Base-by-base conservation (phyloP, 140 eudicot genomes). In the Cichorium intybus region DNA sequence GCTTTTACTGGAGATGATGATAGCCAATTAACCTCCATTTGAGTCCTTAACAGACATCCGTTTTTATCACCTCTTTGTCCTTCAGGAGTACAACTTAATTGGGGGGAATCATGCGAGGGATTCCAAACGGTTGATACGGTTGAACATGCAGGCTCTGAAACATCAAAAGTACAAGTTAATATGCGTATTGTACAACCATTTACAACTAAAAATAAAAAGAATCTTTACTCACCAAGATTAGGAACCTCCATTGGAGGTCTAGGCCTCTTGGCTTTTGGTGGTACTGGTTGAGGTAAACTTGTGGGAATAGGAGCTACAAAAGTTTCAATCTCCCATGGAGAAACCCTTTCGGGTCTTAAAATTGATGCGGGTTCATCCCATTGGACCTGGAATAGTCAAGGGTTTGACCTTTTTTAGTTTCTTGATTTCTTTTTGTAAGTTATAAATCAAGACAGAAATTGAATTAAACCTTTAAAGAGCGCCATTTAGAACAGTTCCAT, bases 281-380 rank as follows among this genome's bases (percentile, higher is more conserved):
- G 62, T 12, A 64, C 76, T 5, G 90, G 75, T 64, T 63, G 97
- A 59, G 68, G 49, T 26, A 80, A 64, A 55, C 71, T 70, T 26
- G 86, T 14, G 37, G 97, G 90, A 37, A 78, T 39, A 23, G 99
- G 78, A 48, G 90, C 77, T 45, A 80, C 95, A 75, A 79, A 89
- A 11, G 97, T 80, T 62, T 93, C 99, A 14, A 93, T 88, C 72
- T 93, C 99, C 99, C 99, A 93, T 18, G 99, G 95, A 39, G 99
- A 93, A 72, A 93, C 97, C 70, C 95, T 79, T 41, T 89, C 99
- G 6, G 99, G 97, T 69, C 99, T 88, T 22, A 64, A 26, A 46
- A 88, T 81, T 15, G 90, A 77, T 39, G 99, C 87, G 3, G 95
- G 85, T 76, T 91, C 97, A 65, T 92, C 96, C 98, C 98, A 93